Evolutionary conservation across 495 filamentous ascomycete genomes (phyloP).

Genomic region (Penicillium canariense): DNA sequence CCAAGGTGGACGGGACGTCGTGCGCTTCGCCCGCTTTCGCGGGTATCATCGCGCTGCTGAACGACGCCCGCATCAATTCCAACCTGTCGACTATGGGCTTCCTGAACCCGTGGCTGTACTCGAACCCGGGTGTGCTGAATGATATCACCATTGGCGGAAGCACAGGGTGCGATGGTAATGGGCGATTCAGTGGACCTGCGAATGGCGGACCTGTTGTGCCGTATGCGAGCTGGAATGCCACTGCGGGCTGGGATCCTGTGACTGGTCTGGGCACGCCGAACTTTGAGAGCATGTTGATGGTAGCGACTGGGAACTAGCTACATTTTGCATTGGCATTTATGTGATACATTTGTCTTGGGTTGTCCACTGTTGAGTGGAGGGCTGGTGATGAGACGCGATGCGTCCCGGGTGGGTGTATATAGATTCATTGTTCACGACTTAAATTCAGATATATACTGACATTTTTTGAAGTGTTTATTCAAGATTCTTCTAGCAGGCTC

Average conservation of each 20-base stretch:
- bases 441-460: not conserved
- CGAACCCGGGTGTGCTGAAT: conserved; percentile 50
- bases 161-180: conserved; percentile 55
- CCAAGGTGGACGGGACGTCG: conserved; percentile 60
- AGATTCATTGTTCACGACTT: not conserved
- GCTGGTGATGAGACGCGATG: not conserved
- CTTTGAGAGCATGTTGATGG: conserved; percentile 38
- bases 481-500: too few relatives aligned
- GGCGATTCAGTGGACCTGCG: conserved; percentile 37
- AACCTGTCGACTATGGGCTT: conserved; percentile 63
- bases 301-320: conserved; percentile 18
- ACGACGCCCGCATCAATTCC: conserved; percentile 59
- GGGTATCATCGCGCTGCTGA: conserved; percentile 63
- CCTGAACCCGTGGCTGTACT: conserved; percentile 73
- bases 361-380: not conserved
- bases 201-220: conserved; percentile 41
- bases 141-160: conserved; percentile 62
- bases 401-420: not conserved
- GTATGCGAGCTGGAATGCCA: conserved; percentile 50
- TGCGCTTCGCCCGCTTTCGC: conserved; percentile 63
- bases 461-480: too few relatives aligned
- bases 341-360: not conserved
- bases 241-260: conserved; percentile 60
- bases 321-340: not conserved
- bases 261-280: conserved; percentile 58